These are phyloP conservation scores for Colletotrichum spaethianum DNA, from an alignment of 2,329 filamentous ascomycete species.

Conservation along the genomic window DNA sequence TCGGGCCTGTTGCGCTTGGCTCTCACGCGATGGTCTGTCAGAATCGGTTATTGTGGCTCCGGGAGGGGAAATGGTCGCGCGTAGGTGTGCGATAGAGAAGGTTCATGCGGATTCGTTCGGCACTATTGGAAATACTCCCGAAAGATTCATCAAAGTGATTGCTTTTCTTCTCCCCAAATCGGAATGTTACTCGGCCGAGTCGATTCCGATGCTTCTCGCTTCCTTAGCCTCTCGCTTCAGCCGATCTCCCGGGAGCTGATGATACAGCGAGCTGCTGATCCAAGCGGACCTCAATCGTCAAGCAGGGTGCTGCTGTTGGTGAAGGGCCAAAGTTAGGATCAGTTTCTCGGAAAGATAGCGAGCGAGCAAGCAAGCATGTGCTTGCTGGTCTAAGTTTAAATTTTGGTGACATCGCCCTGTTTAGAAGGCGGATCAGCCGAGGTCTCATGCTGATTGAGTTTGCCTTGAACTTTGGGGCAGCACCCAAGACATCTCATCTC, in stretches of 20 bases:
- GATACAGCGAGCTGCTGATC: background rate
- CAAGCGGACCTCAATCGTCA: background rate
- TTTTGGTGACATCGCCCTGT: background rate
- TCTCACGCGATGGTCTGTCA: background rate
- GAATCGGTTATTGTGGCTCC: background rate
- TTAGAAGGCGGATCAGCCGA: background rate
- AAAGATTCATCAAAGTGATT: slow-evolving; percentile 12
- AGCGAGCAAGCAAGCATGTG: slow-evolving; percentile 11
- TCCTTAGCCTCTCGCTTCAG: slow-evolving; percentile 11
- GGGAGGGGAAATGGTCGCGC: background rate
- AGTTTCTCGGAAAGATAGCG: background rate
- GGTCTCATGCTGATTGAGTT: background rate
- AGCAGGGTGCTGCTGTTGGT: slow-evolving; percentile 1
- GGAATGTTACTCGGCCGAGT: background rate
- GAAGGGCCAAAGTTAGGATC: background rate
- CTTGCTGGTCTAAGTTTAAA: background rate
- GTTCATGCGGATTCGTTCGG: background rate
- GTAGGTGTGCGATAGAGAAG: background rate
- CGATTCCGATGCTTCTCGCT: background rate
- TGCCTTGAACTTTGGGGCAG: background rate
- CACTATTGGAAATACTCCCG: background rate
- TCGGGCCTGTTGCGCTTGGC: background rate
- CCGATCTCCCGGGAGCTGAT: slow-evolving; percentile 14
- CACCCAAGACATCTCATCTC: background rate
- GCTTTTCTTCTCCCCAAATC: background rate